phyloP scores from a whole-genome alignment of 148 eudicot genomes.

The Rhododendron ovatum region DNA sequence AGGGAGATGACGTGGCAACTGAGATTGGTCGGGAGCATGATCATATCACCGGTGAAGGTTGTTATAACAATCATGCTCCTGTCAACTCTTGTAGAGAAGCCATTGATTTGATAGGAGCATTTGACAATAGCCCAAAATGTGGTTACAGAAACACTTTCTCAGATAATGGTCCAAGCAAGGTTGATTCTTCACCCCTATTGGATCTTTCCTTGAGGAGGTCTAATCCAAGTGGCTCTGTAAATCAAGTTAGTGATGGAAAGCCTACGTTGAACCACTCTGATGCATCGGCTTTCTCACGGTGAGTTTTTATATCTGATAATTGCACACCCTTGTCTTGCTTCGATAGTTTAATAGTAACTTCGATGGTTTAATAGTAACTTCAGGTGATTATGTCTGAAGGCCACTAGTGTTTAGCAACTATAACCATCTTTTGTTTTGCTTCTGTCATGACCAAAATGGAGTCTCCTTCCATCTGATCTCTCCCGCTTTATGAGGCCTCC shows the following conservation, averaged over 20 bases:
- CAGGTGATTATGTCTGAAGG: background rate
- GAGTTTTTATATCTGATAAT: conserved; percentile 15
- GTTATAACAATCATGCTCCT: conserved; percentile 13
- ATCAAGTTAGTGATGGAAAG: conserved; percentile 38
- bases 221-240: conserved; percentile 36
- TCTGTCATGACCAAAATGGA: background rate
- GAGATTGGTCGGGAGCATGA: conserved; percentile 18
- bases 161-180: conserved; percentile 29
- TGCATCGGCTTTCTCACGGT: conserved; percentile 84
- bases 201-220: conserved; percentile 77
- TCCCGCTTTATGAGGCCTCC: background rate
- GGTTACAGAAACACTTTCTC: conserved; percentile 16
- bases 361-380: background rate
- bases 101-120: conserved; percentile 76
- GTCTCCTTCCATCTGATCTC: background rate
- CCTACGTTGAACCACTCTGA: conserved; percentile 63
- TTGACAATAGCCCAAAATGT: conserved; percentile 37
- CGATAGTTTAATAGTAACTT: background rate
- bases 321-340: background rate
- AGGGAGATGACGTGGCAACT: conserved; percentile 25
- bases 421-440: background rate
- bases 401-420: background rate
- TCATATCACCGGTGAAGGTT: conserved; percentile 23
- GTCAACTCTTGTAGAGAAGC: conserved; percentile 49
- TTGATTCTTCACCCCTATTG: conserved; percentile 46